Percentiles rank a stretch among this genome's conserved stretches.
Evolutionary conservation across 2,329 filamentous ascomycete genomes (phyloP).

Genomic region (Paecilomyces niveus): DNA sequence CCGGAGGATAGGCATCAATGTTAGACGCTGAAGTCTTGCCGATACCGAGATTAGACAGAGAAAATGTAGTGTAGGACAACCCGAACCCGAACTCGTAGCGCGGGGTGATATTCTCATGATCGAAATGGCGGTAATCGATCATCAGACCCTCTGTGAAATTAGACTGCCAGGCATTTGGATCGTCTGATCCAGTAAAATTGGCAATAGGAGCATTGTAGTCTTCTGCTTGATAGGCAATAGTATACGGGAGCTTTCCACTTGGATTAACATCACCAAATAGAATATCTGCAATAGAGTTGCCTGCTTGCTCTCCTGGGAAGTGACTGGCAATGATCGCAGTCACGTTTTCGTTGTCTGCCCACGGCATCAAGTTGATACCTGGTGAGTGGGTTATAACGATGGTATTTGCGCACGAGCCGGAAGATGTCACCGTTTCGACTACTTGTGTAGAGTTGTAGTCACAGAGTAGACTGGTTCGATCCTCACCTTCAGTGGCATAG

Average conservation of each 20-base stretch:
- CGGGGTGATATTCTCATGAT: constrained; percentile 41
- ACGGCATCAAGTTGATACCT: constrained; percentile 64
- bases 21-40: background rate
- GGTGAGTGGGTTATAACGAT: constrained; percentile 64
- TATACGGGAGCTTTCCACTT: constrained; percentile 56
- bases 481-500: constrained; percentile 40
- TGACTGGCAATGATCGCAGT: constrained; percentile 63
- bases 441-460: constrained; percentile 38
- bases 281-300: constrained; percentile 61
- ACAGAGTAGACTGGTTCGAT: constrained; percentile 33
- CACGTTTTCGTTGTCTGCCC: constrained; percentile 55
- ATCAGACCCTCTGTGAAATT: constrained; percentile 48
- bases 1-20: constrained; percentile 1
- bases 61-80: constrained; percentile 21
- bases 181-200: constrained; percentile 4
- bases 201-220: constrained; percentile 42
- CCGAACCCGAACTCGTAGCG: constrained; percentile 53
- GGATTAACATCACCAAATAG: constrained; percentile 58
- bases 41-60: constrained; percentile 3
- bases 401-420: constrained; percentile 42
- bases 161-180: constrained; percentile 41
- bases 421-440: constrained; percentile 33
- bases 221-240: constrained; percentile 6
- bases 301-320: constrained; percentile 65
- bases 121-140: constrained; percentile 51